phyloP scores from a whole-genome alignment of 305 asterid genomes.

The Stenogyne calaminthoides region DNA sequence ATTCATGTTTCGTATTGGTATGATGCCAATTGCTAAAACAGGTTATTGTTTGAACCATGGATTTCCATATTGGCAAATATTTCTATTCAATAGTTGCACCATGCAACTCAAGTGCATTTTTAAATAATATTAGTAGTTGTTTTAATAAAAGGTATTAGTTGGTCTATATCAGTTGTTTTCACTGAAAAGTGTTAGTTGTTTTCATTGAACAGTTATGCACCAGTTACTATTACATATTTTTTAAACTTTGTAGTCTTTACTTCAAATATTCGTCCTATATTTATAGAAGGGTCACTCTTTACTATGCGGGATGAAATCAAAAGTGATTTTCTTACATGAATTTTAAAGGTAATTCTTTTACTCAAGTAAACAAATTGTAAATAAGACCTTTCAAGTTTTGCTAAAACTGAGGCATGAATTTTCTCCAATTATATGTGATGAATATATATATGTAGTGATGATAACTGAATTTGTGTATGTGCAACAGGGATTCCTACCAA shows the following conservation, averaged over 20 bases:
- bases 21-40: neutral
- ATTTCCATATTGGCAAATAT: no score
- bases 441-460: neutral
- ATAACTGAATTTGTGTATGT: constrained; percentile 8
- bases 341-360: neutral
- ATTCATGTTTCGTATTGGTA: neutral
- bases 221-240: neutral
- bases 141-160: no score
- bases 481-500: constrained; percentile 74
- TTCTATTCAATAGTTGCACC: no score
- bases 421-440: neutral
- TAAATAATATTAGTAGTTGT: no score
- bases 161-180: no score
- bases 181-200: no score
- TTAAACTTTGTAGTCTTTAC: neutral
- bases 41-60: neutral
- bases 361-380: neutral
- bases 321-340: neutral
- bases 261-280: neutral
- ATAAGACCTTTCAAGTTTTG: neutral
- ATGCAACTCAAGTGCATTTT: no score
- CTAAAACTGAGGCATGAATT: neutral
- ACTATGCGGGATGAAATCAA: neutral
- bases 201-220: no score
- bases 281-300: neutral